Conservation (phyloP, 2,329 filamentous ascomycete species). For the Diaporthe vexans region DNA sequence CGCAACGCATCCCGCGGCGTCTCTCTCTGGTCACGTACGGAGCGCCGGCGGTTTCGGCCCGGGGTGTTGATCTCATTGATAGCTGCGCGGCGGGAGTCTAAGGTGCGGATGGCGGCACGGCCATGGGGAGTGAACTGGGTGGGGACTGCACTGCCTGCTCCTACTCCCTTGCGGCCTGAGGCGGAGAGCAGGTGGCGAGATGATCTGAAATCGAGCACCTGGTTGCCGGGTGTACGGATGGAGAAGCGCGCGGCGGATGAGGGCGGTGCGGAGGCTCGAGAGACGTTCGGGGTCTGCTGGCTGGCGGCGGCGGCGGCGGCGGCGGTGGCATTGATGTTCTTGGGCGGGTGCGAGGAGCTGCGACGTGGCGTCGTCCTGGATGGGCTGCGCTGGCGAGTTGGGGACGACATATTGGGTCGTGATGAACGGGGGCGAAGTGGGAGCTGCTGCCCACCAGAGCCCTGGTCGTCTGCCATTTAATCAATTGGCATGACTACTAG, state of each 20-base stretch:
- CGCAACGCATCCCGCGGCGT: constrained; percentile 68
- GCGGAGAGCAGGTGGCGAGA: constrained; percentile 59
- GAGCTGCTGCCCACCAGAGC: constrained; percentile 39
- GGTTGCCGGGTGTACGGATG: constrained; percentile 59
- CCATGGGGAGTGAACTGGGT: constrained; percentile 68
- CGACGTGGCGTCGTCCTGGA: constrained; percentile 34
- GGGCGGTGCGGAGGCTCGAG: constrained; percentile 51
- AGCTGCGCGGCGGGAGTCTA: constrained; percentile 71
- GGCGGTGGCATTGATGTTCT: neutral
- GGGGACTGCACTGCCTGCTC: constrained; percentile 49
- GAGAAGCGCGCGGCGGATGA: constrained; percentile 54
- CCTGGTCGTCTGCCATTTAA: constrained; percentile 37
- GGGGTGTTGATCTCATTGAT: constrained; percentile 73
- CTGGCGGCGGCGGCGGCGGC: neutral
- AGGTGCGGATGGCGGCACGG: constrained; percentile 69
- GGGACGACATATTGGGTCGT: constrained; percentile 34
- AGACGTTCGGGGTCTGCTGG: constrained; percentile 26
- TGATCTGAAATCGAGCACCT: constrained; percentile 47
- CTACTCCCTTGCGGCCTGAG: constrained; percentile 59
- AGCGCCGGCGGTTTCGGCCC: constrained; percentile 70
- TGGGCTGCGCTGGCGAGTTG: constrained; percentile 30
- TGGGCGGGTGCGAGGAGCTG: constrained; percentile 40
- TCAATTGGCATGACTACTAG: constrained; percentile 29
- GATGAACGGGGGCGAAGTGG: constrained; percentile 36
- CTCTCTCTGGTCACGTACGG: constrained; percentile 68